Conservation (phyloP, 2,329 filamentous ascomycete species). For the Aspergillus hiratsukae region DNA sequence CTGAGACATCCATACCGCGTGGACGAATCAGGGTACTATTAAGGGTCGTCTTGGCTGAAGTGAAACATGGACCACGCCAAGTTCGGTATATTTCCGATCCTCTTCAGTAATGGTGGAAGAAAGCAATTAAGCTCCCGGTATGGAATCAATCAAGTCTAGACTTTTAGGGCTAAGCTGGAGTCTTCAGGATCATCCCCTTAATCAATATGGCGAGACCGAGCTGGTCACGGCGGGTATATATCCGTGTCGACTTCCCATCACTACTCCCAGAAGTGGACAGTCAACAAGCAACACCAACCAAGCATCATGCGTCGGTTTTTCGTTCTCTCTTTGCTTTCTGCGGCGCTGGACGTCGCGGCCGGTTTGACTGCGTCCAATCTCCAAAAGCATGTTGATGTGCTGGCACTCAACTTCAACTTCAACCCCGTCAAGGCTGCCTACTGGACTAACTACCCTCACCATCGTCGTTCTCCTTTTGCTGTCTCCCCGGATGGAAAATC, state of each 20-base stretch:
- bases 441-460: constrained; percentile 59
- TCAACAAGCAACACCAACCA: neutral
- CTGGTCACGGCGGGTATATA: neutral
- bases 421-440: constrained; percentile 57
- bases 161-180: neutral
- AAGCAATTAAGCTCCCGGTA: neutral
- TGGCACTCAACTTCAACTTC: constrained; percentile 50
- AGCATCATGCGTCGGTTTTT: constrained; percentile 19
- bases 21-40: neutral
- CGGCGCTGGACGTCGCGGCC: constrained; percentile 19
- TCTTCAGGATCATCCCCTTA: neutral
- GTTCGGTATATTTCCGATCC: neutral
- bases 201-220: neutral
- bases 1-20: neutral
- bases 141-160: neutral
- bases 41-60: neutral
- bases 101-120: too few relatives aligned
- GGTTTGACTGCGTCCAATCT: constrained; percentile 24
- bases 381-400: constrained; percentile 38
- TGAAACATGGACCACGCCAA: neutral
- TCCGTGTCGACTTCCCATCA: neutral
- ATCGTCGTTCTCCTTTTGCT: constrained; percentile 60
- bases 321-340: constrained; percentile 22
- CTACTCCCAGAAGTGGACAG: too few relatives aligned
- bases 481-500: constrained; percentile 57